Conservation (phyloP, 331 rosid species). For the Saraca asoca region DNA sequence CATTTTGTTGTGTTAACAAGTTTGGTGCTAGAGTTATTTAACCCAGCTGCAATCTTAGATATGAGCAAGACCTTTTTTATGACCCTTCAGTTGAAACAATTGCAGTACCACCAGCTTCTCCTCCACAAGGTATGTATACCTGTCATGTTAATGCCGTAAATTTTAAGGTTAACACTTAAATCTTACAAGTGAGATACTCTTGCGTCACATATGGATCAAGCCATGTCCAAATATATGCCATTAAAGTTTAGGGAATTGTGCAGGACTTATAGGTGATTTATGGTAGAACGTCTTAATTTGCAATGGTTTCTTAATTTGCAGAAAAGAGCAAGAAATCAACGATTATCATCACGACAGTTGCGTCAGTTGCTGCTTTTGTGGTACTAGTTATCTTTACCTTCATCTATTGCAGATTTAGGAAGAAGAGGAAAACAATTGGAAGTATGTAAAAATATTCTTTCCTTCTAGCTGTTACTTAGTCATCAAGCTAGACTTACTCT, state of each 20-base stretch:
- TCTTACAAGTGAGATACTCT: too few relatives aligned
- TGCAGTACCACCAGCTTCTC: slow-evolving; percentile 1
- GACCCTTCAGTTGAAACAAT: slow-evolving; percentile 10
- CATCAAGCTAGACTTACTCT: too few relatives aligned
- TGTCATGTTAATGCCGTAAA: too few relatives aligned
- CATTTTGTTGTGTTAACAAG: slow-evolving; percentile 13
- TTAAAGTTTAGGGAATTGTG: too few relatives aligned
- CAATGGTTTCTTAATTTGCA: slow-evolving; percentile 25
- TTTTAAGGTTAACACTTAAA: too few relatives aligned
- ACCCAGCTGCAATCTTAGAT: slow-evolving; percentile 45
- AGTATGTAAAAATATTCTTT: too few relatives aligned
- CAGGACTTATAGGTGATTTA: too few relatives aligned
- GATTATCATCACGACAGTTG: slow-evolving; percentile 30
- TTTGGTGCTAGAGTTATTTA: slow-evolving; percentile 28
- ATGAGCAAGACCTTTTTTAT: slow-evolving; percentile 37
- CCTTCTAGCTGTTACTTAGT: too few relatives aligned
- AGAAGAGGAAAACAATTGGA: background rate
- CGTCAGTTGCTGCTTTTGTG: background rate
- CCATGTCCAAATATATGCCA: too few relatives aligned
- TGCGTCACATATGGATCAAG: too few relatives aligned
- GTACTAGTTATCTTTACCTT: background rate
- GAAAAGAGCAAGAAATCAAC: slow-evolving; percentile 31
- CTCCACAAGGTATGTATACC: background rate
- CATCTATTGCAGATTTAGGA: slow-evolving; percentile 19
- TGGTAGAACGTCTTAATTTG: background rate